Evolutionary conservation across 2,329 filamentous ascomycete species (phyloP), one percentile per base, ranked within the genome.

Genomic region (Aureobasidium pullulans): DNA sequence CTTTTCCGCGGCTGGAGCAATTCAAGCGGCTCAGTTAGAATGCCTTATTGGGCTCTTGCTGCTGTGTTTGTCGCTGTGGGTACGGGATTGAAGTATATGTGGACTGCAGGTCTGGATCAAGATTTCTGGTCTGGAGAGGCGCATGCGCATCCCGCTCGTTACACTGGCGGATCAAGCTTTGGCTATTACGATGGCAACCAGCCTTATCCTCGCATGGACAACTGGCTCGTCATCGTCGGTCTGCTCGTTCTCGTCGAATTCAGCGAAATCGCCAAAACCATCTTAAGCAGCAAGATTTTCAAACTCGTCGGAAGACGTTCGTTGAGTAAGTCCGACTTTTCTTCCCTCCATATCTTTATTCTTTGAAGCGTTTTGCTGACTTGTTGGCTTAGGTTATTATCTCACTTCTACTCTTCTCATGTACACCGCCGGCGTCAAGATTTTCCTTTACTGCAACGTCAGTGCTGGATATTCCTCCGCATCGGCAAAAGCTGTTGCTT

Each of bases 171-270:
- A 8, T 68, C 68, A 0, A 65, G 68, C 13, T 62, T 78, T 62
- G 68, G 32, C 66, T 72, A 50, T 29, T 19, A 15, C 15, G 70
- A 75, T 58, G 39, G 65, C 1, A 65, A 66, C 6, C 67, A 73
- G 49, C 72, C 73, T 2, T 66, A 70, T 43, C 72, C 76, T 1
- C 66, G 76, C 32, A 71, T 73, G 39, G 76, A 78, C 58, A 73
- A 75, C 59, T 78, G 75, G 60, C 65, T 79, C 3, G 66, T 77
- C 31, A 67, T 79, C n/a, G 43, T 77, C 0, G 76, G 75, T 1
- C 67, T 73, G 36, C 73, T 73, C 62, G 61, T 76, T 10, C 60
- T 76, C 31, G 60, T 78, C 7, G 76, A 79, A 63, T 73, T 70
- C 2, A 74, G 68, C 28, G 69, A 70, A 10, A 37, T 65, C 13